phyloP scores from a whole-genome alignment of 768 basidiomycete genomes.

The Fomitopsis pulvina region DNA sequence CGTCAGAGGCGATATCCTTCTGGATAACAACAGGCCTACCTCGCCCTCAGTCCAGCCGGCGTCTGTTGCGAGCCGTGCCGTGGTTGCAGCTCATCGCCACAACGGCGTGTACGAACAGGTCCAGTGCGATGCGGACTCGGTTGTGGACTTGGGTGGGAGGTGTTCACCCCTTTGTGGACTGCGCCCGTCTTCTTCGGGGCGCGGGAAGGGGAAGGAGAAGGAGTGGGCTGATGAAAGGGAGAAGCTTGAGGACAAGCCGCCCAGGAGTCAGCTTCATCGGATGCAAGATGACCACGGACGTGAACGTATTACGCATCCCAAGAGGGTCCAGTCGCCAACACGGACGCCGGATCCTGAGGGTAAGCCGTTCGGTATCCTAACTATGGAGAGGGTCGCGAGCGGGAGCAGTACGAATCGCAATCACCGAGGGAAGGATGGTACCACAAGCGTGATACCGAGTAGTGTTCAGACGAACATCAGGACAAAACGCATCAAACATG shows the following conservation, averaged over 20 bases:
- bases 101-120: slow-evolving; percentile 7
- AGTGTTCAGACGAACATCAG: slow-evolving; percentile 7
- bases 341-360: slow-evolving; percentile 18
- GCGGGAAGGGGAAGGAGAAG: slow-evolving; percentile 21
- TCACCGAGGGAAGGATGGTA: slow-evolving; percentile 16
- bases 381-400: slow-evolving; percentile 24
- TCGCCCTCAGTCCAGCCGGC: background rate
- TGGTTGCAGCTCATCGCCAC: slow-evolving; percentile 7
- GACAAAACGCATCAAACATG: slow-evolving; percentile 47
- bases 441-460: background rate
- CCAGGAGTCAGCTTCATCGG: slow-evolving; percentile 8
- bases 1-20: background rate
- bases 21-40: background rate
- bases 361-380: slow-evolving; percentile 12
- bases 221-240: slow-evolving; percentile 11
- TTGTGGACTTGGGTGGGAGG: slow-evolving; percentile 18
- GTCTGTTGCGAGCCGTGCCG: background rate
- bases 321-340: slow-evolving; percentile 19
- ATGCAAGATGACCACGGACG: slow-evolving; percentile 14
- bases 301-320: slow-evolving; percentile 20
- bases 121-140: slow-evolving; percentile 12
- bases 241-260: slow-evolving; percentile 15
- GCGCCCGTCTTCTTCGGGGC: slow-evolving; percentile 14
- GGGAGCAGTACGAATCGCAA: slow-evolving; percentile 15
- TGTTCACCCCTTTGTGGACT: slow-evolving; percentile 29